Evolutionary conservation across 805 yeast species (phyloP).

Genomic region (Scheffersomyces ergatensis): DNA sequence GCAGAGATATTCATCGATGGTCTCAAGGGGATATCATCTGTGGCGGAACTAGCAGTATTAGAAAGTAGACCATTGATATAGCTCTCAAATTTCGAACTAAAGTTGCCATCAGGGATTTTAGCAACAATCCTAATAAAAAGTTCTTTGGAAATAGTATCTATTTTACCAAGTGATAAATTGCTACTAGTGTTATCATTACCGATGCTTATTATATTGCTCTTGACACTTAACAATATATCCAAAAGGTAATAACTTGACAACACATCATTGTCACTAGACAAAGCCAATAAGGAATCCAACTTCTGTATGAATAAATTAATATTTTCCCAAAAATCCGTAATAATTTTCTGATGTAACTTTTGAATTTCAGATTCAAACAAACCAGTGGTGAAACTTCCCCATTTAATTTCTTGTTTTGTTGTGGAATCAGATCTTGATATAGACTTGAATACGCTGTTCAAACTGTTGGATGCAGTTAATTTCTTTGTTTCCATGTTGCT

Average conservation of each 20-base stretch:
- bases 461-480: constrained; percentile 1
- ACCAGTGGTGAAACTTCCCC: constrained; percentile 16
- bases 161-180: background rate
- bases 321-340: constrained; percentile 8
- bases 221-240: constrained; percentile 7
- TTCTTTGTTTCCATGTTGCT: constrained; percentile 1
- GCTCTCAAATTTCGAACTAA: background rate
- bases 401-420: constrained; percentile 1
- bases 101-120: constrained; percentile 1
- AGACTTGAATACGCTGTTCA: constrained; percentile 3
- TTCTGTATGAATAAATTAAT: constrained; percentile 6
- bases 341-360: constrained; percentile 7
- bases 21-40: constrained; percentile 4
- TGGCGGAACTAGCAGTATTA: background rate
- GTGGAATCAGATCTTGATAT: background rate
- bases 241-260: background rate
- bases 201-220: background rate
- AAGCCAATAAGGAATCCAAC: background rate
- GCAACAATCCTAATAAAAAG: constrained; percentile 1
- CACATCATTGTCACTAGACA: background rate
- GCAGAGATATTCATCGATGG: constrained; percentile 18
- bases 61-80: background rate
- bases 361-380: constrained; percentile 12
- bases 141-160: constrained; percentile 4
- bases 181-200: background rate